Evolutionary conservation across 805 yeast species (phyloP).

Genomic region (Dipodascus geniculatus): DNA sequence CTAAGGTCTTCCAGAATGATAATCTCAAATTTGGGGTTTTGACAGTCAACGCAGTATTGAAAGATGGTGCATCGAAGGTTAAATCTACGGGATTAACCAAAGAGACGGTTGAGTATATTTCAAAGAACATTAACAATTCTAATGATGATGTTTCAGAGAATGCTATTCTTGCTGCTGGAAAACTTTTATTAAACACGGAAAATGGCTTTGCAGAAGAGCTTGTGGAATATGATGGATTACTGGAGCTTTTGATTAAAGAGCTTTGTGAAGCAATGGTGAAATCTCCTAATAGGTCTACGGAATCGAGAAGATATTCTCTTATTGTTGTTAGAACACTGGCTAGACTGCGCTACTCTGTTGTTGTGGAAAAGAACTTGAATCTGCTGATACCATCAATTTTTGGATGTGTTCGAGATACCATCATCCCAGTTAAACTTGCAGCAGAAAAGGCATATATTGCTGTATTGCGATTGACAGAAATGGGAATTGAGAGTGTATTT

Average conservation of each 20-base stretch:
- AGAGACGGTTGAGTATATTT: constrained; percentile 39
- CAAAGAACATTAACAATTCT: constrained; percentile 32
- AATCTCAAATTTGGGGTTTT: constrained; percentile 47
- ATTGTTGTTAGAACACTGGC: constrained; percentile 68
- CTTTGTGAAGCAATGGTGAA: constrained; percentile 37
- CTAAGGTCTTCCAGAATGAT: constrained; percentile 14
- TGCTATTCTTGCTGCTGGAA: constrained; percentile 72
- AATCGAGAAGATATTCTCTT: constrained; percentile 68
- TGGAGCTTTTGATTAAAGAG: constrained; percentile 35
- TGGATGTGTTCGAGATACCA: constrained; percentile 71
- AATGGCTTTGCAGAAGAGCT: constrained; percentile 19
- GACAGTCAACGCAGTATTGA: constrained; percentile 68
- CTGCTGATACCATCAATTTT: constrained; percentile 62
- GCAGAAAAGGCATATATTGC: constrained; percentile 84
- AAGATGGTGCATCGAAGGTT: constrained; percentile 59
- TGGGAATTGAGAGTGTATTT: constrained; percentile 40
- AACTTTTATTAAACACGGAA: constrained; percentile 46
- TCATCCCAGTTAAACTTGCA: constrained; percentile 85
- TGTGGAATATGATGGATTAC: constrained; percentile 27
- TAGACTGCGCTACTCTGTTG: constrained; percentile 40
- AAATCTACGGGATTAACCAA: constrained; percentile 39
- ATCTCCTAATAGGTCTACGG: constrained; percentile 54
- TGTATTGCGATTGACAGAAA: constrained; percentile 61
- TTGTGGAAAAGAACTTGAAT: constrained; percentile 43
- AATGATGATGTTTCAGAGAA: constrained; percentile 55